Percentiles rank a stretch among this genome's conserved stretches.
These are phyloP conservation scores for Pisolithus orientalis DNA, from an alignment of 768 basidiomycete species.

Conservation along the genomic window DNA sequence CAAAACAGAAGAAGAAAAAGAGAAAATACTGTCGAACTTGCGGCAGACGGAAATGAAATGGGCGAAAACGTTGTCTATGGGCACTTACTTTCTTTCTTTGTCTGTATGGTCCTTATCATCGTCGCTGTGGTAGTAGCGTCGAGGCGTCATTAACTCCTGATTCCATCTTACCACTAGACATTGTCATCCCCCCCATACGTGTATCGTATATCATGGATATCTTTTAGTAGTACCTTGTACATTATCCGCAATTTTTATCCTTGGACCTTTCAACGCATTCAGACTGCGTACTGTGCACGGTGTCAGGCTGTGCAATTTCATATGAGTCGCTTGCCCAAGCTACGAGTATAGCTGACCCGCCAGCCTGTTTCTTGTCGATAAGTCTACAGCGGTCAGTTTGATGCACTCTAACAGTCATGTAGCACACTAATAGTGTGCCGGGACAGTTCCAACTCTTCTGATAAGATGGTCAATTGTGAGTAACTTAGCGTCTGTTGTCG, in stretches of 20 bases:
- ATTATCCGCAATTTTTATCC: neutral
- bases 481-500: neutral
- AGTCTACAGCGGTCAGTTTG: too few relatives aligned
- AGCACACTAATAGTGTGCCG: too few relatives aligned
- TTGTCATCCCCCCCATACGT: neutral
- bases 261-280: neutral
- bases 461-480: constrained; percentile 28
- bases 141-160: constrained; percentile 12
- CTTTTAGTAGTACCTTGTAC: neutral
- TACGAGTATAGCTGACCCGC: too few relatives aligned
- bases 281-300: neutral
- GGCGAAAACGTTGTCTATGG: constrained; percentile 48
- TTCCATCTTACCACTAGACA: neutral
- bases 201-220: neutral
- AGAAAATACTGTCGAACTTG: constrained; percentile 40
- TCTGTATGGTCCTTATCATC: constrained; percentile 26
- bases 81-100: constrained; percentile 44
- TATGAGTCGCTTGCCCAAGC: too few relatives aligned
- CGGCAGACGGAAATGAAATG: constrained; percentile 47
- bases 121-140: constrained; percentile 12
- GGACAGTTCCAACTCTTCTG: neutral
- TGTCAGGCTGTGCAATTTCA: too few relatives aligned
- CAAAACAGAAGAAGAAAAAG: constrained; percentile 47
- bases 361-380: too few relatives aligned
- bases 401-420: too few relatives aligned